Evolutionary conservation across 148 eudicot genomes (phyloP).

Genomic region (Diospyros lotus): DNA sequence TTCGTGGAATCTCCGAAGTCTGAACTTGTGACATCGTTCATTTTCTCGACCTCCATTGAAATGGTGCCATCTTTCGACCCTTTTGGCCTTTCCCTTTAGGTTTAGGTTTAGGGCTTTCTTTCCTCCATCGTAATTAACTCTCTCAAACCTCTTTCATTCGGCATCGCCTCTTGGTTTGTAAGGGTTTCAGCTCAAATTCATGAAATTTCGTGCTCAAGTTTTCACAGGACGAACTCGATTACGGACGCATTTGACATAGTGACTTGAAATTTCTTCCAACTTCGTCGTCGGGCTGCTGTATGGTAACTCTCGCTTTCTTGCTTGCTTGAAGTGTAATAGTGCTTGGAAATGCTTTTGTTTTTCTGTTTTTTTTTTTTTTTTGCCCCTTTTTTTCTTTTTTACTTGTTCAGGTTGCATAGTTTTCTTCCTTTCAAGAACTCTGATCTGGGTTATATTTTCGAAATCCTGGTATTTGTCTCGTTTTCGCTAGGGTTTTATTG

Average conservation of each 20-base stretch:
- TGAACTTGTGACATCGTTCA: background rate
- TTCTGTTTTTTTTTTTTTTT: too few relatives aligned
- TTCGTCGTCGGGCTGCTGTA: background rate
- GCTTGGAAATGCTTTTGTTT: too few relatives aligned
- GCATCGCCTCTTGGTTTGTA: conserved; percentile 1
- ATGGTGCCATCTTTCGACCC: conserved; percentile 13
- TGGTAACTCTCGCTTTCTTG: conserved; percentile 1
- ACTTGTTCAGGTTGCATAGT: background rate
- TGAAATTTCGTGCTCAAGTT: background rate
- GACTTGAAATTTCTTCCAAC: background rate
- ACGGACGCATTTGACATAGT: background rate
- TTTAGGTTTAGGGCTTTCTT: background rate
- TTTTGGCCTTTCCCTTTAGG: background rate
- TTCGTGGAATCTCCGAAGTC: too few relatives aligned
- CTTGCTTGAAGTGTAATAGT: background rate
- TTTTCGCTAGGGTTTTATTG: conserved; percentile 6
- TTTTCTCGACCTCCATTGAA: conserved; percentile 5
- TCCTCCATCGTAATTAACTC: background rate
- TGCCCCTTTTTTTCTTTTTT: background rate
- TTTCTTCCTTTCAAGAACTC: background rate
- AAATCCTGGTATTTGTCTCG: background rate
- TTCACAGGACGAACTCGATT: background rate
- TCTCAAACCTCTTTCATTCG: background rate
- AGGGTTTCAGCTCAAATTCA: conserved; percentile 6
- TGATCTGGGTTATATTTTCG: background rate